Evolutionary conservation across 495 filamentous ascomycete species (phyloP), one percentile per base, ranked within the genome.

Genomic region (Penicillium samsonianum): DNA sequence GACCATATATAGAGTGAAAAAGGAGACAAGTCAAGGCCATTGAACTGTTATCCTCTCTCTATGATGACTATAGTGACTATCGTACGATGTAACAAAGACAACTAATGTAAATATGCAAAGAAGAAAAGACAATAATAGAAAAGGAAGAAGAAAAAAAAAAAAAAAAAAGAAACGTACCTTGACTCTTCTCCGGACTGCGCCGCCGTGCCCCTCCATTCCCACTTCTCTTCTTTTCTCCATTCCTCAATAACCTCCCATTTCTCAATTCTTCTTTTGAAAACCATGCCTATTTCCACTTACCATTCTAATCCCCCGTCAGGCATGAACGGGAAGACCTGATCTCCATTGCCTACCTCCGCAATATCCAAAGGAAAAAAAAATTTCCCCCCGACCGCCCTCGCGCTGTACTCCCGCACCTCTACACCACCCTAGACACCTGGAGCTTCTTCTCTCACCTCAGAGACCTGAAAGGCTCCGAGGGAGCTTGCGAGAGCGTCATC

Each of bases 271-370:
- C 54, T 53, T 53, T 52, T 40, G 58, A 61, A 61, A 67, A 76
- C 55, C 66, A 78, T 79, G 74, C 69, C 70, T 72, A 47, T 65
- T 73, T 67, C 43, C 60, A 69, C 64, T 63, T 65, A 63, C 60
- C 64, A 61, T 57, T 67, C 60, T 55, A 65, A 63, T 63, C 66
- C 69, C 70, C 73, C 74, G 68, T 73, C 73, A 73, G 76, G 73
- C 70, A 68, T 79, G 67, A 77, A 73, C 67, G 73, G 73, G 70
- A 66, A 75, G 60, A 78, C 73, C 65, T 76, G 65, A 68, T 59
- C 52, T 43, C 37, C 23, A 41, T 63, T 47, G 44, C 43, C 37
- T 60, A 49, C 46, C 28, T 49, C n/a, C 53, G 61, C 52, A 53
- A 28, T 47, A 57, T 51, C 49, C 50, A 30, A 14, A 66, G 66